Evolutionary conservation across 2,329 filamentous ascomycete genomes (phyloP).

Genomic region (Clarireedia sp.): DNA sequence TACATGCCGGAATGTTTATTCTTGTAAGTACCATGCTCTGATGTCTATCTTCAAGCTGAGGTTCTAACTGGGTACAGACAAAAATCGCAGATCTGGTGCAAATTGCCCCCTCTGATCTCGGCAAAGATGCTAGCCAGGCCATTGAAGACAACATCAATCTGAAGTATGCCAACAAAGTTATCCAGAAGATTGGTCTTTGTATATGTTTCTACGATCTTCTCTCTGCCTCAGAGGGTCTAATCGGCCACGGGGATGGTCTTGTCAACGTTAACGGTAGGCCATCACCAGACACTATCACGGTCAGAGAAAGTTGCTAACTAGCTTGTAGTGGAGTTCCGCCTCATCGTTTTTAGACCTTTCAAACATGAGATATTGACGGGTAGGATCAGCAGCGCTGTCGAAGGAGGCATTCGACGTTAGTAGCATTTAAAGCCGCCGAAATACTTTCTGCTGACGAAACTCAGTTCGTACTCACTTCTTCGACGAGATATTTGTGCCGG

Average conservation of each 20-base stretch:
- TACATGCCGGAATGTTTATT: conserved; percentile 37
- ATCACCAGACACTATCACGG: neutral
- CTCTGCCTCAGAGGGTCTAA: conserved; percentile 83
- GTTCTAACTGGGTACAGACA: conserved; percentile 48
- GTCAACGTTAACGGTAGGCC: conserved; percentile 83
- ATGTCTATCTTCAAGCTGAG: neutral
- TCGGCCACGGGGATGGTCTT: conserved; percentile 83
- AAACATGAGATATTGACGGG: conserved; percentile 87
- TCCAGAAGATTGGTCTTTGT: conserved; percentile 90
- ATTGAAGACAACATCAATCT: conserved; percentile 96
- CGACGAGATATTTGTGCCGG: conserved; percentile 78
- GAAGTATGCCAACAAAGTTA: conserved; percentile 93
- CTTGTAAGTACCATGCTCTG: conserved; percentile 32
- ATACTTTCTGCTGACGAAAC: neutral
- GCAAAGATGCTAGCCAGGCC: conserved; percentile 70
- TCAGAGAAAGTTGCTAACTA: conserved; percentile 5
- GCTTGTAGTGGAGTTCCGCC: conserved; percentile 74
- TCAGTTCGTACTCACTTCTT: conserved; percentile 84
- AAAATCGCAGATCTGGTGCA: conserved; percentile 92
- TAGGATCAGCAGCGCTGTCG: conserved; percentile 67
- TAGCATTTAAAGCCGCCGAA: neutral
- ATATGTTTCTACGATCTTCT: conserved; percentile 89
- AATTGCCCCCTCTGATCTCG: conserved; percentile 82
- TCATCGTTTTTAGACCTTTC: conserved; percentile 92
- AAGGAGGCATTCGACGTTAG: conserved; percentile 63